A percentile compares a stretch with the other conserved stretches of the same genome.
These are phyloP conservation scores for Amaranthus palmeri DNA, from an alignment of 148 eudicot species.

Conservation along the genomic window DNA sequence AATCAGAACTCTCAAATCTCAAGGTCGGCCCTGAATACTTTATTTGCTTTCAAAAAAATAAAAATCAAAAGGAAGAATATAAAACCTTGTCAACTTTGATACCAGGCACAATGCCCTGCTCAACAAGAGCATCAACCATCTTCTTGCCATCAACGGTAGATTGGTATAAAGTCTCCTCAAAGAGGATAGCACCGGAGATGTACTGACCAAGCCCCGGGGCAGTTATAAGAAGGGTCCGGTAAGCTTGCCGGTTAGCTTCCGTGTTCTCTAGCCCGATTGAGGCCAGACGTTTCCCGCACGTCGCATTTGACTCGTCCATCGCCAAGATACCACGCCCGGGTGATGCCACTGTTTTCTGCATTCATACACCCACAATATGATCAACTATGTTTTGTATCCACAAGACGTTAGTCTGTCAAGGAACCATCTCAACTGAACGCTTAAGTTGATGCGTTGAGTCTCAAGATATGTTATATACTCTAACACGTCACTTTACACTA, in stretches of 20 bases:
- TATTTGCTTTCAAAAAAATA: no score
- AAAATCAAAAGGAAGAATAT: background rate
- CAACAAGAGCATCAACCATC: constrained; percentile 67
- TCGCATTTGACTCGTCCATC: constrained; percentile 92
- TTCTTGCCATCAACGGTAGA: constrained; percentile 88
- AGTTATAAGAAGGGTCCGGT: constrained; percentile 81
- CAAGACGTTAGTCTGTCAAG: no score
- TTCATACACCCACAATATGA: no score
- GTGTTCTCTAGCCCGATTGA: constrained; percentile 94
- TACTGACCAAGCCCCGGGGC: constrained; percentile 92
- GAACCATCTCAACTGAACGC: no score
- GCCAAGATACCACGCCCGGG: constrained; percentile 98
- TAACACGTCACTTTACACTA: no score
- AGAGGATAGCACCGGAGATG: constrained; percentile 85
- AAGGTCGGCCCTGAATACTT: no score
- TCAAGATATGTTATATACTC: no score
- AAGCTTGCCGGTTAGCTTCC: constrained; percentile 75
- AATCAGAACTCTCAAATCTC: background rate
- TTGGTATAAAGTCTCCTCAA: constrained; percentile 95
- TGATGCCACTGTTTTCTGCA: constrained; percentile 82
- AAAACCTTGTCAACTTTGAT: constrained; percentile 91
- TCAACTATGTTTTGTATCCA: no score
- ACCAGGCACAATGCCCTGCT: constrained; percentile 78
- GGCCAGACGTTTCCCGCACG: constrained; percentile 86
- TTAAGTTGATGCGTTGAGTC: no score